Conservation (phyloP, 2,329 filamentous ascomycete species). For the Pseudogymnoascus pannorum region DNA sequence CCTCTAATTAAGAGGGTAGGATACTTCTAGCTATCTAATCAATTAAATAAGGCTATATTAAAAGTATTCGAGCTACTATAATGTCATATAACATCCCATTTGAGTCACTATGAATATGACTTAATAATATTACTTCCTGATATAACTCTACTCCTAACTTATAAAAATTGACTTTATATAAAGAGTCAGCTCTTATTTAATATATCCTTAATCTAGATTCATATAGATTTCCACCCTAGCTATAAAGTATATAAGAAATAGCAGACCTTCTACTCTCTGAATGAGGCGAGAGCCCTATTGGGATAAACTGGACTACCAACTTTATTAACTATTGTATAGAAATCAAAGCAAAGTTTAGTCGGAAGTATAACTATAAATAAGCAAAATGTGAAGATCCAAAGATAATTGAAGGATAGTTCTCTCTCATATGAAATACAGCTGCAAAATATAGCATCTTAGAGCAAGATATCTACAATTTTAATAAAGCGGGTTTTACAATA, state of each 20-base stretch:
- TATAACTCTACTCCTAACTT: too few relatives aligned
- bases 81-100: neutral
- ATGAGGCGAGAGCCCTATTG: neutral
- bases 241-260: neutral
- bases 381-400: too few relatives aligned
- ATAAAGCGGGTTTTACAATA: constrained; percentile 23
- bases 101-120: neutral
- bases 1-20: neutral
- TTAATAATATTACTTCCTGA: too few relatives aligned
- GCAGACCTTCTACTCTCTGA: neutral
- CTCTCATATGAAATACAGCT: neutral
- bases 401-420: constrained; percentile 17
- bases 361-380: too few relatives aligned
- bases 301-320: neutral
- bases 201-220: neutral
- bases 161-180: too few relatives aligned
- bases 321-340: neutral
- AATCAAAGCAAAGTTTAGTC: too few relatives aligned
- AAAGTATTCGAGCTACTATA: neutral
- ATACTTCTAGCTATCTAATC: neutral
- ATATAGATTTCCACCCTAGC: neutral
- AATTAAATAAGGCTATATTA: neutral
- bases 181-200: neutral
- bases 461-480: constrained; percentile 20
- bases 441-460: constrained; percentile 17